Conservation (phyloP, 495 filamentous ascomycete genomes). For the Penicillium simplicissimum region DNA sequence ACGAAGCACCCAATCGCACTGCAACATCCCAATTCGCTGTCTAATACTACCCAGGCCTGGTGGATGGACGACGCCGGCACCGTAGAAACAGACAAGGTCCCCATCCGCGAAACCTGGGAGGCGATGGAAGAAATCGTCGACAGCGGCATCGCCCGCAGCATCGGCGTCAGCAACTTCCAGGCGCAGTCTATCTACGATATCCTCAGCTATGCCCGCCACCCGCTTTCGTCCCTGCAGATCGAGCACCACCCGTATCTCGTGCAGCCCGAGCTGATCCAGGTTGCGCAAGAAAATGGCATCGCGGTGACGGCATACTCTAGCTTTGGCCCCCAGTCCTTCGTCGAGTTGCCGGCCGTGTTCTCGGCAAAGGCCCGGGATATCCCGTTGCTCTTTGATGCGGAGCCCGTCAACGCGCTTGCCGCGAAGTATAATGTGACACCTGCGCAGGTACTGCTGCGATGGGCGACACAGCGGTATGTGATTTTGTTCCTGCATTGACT, state of each 20-base stretch:
- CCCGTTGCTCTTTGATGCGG: slow-evolving; percentile 66
- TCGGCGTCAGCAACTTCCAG: slow-evolving; percentile 87
- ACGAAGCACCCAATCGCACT: background rate
- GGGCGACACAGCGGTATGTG: slow-evolving; percentile 70
- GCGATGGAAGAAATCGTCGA: slow-evolving; percentile 77
- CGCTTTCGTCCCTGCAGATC: slow-evolving; percentile 80
- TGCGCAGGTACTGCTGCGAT: slow-evolving; percentile 82
- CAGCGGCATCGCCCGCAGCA: slow-evolving; percentile 65
- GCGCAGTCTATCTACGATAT: slow-evolving; percentile 77
- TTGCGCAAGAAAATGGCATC: slow-evolving; percentile 69
- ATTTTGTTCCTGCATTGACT: background rate
- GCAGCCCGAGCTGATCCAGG: slow-evolving; percentile 69
- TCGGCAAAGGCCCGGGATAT: slow-evolving; percentile 61
- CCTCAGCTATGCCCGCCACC: slow-evolving; percentile 74
- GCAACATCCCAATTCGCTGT: slow-evolving; percentile 23
- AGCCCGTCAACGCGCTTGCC: slow-evolving; percentile 59
- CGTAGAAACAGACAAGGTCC: slow-evolving; percentile 61
- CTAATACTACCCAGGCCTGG: slow-evolving; percentile 55
- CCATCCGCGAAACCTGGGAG: slow-evolving; percentile 79
- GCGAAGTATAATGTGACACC: slow-evolving; percentile 69
- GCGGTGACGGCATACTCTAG: slow-evolving; percentile 84
- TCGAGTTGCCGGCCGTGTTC: slow-evolving; percentile 65
- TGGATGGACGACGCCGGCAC: slow-evolving; percentile 64
- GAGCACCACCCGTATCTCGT: slow-evolving; percentile 93
- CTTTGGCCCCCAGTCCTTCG: slow-evolving; percentile 79